Percentiles rank a stretch among this genome's conserved stretches.
Evolutionary conservation across 306 rosid genomes (phyloP).

Genomic region (Medicago lupulina): DNA sequence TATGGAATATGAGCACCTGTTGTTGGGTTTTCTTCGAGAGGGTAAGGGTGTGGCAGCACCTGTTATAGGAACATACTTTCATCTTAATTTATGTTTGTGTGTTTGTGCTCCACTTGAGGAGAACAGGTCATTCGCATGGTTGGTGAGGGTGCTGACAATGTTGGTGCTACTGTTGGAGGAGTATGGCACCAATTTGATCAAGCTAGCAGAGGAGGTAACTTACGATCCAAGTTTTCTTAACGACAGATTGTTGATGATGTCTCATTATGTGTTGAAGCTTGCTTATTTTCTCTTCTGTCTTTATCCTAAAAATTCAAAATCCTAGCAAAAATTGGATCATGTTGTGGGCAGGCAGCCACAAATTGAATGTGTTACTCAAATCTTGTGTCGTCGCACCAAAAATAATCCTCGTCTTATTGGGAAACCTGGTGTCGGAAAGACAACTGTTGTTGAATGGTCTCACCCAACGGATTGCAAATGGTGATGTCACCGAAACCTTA

Average conservation of each 20-base stretch:
- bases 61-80: neutral
- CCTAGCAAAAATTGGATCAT: conserved; percentile 92
- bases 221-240: neutral
- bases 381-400: conserved; percentile 87
- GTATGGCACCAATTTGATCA: conserved; percentile 93
- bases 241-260: conserved; percentile 23
- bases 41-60: too few relatives aligned
- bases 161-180: conserved; percentile 90
- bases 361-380: conserved; percentile 96
- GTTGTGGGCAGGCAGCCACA: conserved; percentile 95
- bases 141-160: conserved; percentile 95
- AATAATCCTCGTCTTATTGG: conserved; percentile 96
- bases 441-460: conserved; percentile 97
- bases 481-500: conserved; percentile 96
- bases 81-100: neutral
- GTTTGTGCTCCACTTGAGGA: conserved; percentile 28
- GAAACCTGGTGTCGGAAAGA: conserved; percentile 98
- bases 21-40: too few relatives aligned
- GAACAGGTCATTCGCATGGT: conserved; percentile 96
- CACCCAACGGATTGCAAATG: conserved; percentile 87
- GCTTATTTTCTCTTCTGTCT: neutral
- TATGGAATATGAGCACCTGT: too few relatives aligned
- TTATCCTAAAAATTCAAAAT: neutral
- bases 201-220: conserved; percentile 90
- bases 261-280: neutral